Conservation (phyloP, 2,329 filamentous ascomycete genomes). For the Fusarium anguioides region DNA sequence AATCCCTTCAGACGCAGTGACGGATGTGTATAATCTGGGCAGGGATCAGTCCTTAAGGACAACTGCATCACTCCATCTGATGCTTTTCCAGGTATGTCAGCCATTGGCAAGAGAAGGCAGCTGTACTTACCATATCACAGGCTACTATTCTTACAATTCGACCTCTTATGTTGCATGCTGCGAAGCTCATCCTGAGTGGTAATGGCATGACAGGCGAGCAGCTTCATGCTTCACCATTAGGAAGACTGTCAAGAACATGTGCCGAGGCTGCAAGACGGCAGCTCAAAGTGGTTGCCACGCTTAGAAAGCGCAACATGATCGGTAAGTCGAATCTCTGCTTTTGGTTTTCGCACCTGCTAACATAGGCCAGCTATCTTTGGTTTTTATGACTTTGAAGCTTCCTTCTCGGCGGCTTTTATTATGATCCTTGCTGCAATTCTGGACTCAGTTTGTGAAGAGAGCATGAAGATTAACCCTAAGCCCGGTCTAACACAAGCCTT, state of each 20-base stretch:
- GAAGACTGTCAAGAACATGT: conserved; percentile 45
- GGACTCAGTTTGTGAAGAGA: conserved; percentile 43
- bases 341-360: background rate
- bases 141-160: conserved; percentile 48
- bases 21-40: conserved; percentile 38
- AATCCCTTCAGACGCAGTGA: conserved; percentile 42
- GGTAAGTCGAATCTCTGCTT: conserved; percentile 3
- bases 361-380: conserved; percentile 34
- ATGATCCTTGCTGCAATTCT: conserved; percentile 44
- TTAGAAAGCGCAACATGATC: conserved; percentile 47
- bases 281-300: conserved; percentile 45
- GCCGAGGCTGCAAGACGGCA: conserved; percentile 46
- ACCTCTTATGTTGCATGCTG: conserved; percentile 46
- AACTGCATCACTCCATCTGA: conserved; percentile 48
- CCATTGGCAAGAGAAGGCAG: rapidly evolving
- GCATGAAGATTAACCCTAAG: conserved; percentile 39
- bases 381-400: conserved; percentile 44
- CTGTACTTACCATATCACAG: conserved; percentile 20
- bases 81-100: conserved; percentile 47
- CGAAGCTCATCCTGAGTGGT: conserved; percentile 44
- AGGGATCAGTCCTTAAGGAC: conserved; percentile 47
- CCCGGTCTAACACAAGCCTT: conserved; percentile 43
- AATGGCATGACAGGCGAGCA: conserved; percentile 37
- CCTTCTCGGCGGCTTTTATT: conserved; percentile 45
- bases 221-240: conserved; percentile 43